Evolutionary conservation across 2,329 filamentous ascomycete genomes (phyloP).

Genomic region (Davidsoniella eucalypti): DNA sequence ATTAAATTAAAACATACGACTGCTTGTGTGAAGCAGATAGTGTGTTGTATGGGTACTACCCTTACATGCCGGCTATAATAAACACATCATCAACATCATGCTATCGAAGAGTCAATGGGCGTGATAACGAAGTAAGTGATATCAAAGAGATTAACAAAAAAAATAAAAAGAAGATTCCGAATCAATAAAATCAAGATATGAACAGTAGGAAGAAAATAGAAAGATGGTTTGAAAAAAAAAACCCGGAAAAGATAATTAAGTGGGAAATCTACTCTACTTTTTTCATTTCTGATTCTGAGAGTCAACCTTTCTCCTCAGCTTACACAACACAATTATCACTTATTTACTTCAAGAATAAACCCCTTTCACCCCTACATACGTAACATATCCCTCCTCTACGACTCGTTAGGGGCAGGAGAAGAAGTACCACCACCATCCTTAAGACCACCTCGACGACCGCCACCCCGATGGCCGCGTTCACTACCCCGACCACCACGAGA

Average conservation of each 20-base stretch:
- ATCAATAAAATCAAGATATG: not conserved
- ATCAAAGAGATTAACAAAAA: too few relatives aligned
- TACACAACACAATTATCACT: too few relatives aligned
- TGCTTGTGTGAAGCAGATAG: too few relatives aligned
- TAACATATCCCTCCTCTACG: not conserved
- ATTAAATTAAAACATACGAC: too few relatives aligned
- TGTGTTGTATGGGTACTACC: too few relatives aligned
- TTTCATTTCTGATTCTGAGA: too few relatives aligned
- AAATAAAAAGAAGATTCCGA: too few relatives aligned
- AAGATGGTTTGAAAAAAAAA: not conserved
- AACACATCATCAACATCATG: too few relatives aligned
- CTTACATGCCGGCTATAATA: too few relatives aligned
- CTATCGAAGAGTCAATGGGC: too few relatives aligned
- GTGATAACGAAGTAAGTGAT: too few relatives aligned
- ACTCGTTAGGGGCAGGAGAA: slow-evolving; percentile 32
- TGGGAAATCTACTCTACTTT: not conserved
- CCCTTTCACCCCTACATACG: not conserved
- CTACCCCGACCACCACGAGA: slow-evolving; percentile 37
- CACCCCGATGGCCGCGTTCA: slow-evolving; percentile 29
- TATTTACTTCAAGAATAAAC: not conserved
- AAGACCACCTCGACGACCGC: slow-evolving; percentile 37
- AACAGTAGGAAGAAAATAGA: not conserved
- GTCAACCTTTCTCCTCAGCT: too few relatives aligned
- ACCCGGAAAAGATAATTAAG: not conserved
- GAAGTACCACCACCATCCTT: slow-evolving; percentile 42